Conservation (phyloP, 495 filamentous ascomycete genomes). For the Gamarada debralockiae region DNA sequence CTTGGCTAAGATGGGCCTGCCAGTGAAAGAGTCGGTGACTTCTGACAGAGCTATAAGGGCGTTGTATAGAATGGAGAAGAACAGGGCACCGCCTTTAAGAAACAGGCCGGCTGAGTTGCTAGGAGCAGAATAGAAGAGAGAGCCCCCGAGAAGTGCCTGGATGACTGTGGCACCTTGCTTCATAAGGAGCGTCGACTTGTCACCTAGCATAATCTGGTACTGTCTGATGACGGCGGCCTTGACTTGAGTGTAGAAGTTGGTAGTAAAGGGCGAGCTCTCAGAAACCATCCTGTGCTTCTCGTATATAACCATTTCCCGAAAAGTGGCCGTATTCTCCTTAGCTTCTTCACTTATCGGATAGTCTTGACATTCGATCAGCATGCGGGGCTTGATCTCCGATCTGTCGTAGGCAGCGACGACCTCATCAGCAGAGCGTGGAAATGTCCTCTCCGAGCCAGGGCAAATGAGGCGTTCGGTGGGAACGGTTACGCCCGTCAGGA, state of each 20-base stretch:
- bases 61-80: constrained; percentile 57
- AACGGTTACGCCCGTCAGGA: constrained; percentile 62
- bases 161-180: constrained; percentile 61
- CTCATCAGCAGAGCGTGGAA: constrained; percentile 62
- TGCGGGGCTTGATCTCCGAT: not conserved
- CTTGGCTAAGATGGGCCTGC: constrained; percentile 60
- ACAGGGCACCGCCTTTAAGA: constrained; percentile 48
- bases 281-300: constrained; percentile 61
- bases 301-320: constrained; percentile 61
- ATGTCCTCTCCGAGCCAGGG: constrained; percentile 53
- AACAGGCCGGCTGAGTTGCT: constrained; percentile 42
- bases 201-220: constrained; percentile 54
- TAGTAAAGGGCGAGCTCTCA: constrained; percentile 53
- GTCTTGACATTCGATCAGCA: constrained; percentile 36
- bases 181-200: constrained; percentile 53
- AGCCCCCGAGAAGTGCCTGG: constrained; percentile 69
- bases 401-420: constrained; percentile 48
- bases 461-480: constrained; percentile 58
- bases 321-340: constrained; percentile 43
- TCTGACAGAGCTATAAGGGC: constrained; percentile 58
- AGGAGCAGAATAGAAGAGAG: constrained; percentile 77
- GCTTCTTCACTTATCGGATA: constrained; percentile 42
- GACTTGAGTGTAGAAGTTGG: constrained; percentile 36
- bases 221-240: constrained; percentile 44
- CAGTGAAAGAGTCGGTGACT: constrained; percentile 51